Conservation (phyloP, 495 filamentous ascomycete genomes). For the Xylaria nigripes region DNA sequence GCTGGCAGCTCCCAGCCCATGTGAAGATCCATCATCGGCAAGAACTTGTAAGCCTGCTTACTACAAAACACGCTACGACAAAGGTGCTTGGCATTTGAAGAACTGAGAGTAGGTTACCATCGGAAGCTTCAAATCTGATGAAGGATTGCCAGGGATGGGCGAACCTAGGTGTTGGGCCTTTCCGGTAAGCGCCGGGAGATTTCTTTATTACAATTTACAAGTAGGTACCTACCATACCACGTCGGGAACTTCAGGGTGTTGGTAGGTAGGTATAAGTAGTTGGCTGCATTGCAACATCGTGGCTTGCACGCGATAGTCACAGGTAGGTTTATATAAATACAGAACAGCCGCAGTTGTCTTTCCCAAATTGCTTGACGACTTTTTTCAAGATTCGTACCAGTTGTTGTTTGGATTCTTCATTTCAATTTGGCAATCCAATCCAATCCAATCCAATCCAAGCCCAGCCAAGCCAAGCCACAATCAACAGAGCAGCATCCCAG, state of each 20-base stretch:
- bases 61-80: too few species aligned
- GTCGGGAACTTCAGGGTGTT: neutral
- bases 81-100: neutral
- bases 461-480: too few species aligned
- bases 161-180: neutral
- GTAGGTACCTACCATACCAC: too few species aligned
- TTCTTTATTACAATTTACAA: too few species aligned
- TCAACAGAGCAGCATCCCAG: neutral
- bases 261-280: too few species aligned
- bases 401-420: neutral
- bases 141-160: neutral
- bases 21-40: too few species aligned
- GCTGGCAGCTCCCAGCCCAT: too few species aligned
- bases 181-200: neutral
- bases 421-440: neutral
- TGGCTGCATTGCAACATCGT: constrained; percentile 1
- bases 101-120: neutral
- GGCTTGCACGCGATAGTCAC: neutral
- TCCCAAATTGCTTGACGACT: neutral
- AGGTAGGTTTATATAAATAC: constrained; percentile 2
- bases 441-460: too few species aligned
- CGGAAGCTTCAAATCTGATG: neutral
- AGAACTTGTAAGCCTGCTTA: too few species aligned
- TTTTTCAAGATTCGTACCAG: neutral
- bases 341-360: neutral